Conservation (phyloP, 1,139 yeast genomes). For the Blastobotrys serpentis region DNA sequence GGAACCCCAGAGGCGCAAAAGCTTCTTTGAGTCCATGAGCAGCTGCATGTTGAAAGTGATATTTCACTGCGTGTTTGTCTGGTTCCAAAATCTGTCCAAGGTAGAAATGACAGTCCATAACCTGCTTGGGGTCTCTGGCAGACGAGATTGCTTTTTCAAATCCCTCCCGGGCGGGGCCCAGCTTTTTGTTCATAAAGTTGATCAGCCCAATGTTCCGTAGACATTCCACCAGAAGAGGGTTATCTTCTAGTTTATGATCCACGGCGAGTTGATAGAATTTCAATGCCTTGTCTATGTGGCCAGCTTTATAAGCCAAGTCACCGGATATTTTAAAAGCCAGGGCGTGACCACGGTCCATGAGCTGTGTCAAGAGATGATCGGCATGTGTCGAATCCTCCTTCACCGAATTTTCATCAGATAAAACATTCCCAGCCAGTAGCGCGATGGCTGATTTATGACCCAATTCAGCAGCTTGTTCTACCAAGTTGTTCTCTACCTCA, state of each 20-base stretch:
- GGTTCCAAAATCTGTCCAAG: slow-evolving; percentile 62
- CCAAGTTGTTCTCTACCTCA: slow-evolving; percentile 63
- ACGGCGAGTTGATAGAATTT: slow-evolving; percentile 61
- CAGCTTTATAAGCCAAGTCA: slow-evolving; percentile 58
- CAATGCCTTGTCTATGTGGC: slow-evolving; percentile 49
- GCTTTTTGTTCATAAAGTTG: slow-evolving; percentile 53
- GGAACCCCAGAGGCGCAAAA: slow-evolving; percentile 71
- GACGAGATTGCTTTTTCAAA: slow-evolving; percentile 57
- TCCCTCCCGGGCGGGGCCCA: slow-evolving; percentile 52
- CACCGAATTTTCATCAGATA: slow-evolving; percentile 28
- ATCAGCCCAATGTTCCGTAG: slow-evolving; percentile 68
- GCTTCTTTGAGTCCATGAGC: slow-evolving; percentile 73
- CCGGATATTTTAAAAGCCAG: slow-evolving; percentile 71
- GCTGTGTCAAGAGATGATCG: slow-evolving; percentile 54
- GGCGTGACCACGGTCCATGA: slow-evolving; percentile 66
- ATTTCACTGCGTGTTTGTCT: slow-evolving; percentile 46
- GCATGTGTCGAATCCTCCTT: slow-evolving; percentile 64
- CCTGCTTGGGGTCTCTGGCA: slow-evolving; percentile 39
- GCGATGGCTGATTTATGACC: slow-evolving; percentile 83
- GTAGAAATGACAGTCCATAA: slow-evolving; percentile 70
- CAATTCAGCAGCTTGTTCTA: slow-evolving; percentile 78
- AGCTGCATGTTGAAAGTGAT: slow-evolving; percentile 76
- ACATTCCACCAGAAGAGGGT: slow-evolving; percentile 70
- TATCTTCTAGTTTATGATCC: slow-evolving; percentile 36
- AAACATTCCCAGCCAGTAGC: slow-evolving; percentile 54